These are phyloP conservation scores for Aphanocladium album DNA, from an alignment of 2,329 filamentous ascomycete genomes.

Conservation along the genomic window DNA sequence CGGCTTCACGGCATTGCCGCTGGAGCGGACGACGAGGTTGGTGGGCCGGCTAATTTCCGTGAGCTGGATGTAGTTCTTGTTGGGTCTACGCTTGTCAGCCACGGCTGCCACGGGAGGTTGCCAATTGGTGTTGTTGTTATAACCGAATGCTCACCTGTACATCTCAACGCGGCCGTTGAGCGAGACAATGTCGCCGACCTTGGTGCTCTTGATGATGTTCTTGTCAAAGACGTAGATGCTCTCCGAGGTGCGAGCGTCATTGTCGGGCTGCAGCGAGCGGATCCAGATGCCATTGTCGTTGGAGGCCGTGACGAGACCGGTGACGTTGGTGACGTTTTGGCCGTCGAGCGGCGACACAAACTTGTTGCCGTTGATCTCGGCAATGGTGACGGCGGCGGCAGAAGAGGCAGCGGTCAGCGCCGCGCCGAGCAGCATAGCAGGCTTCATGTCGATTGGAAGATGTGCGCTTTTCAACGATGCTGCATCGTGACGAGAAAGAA, in stretches of 20 bases:
- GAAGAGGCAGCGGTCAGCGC: conserved; percentile 25
- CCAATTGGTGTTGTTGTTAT: too few species aligned
- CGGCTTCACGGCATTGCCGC: conserved; percentile 48
- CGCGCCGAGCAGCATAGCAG: conserved; percentile 16
- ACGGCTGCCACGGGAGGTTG: too few species aligned
- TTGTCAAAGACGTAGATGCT: conserved; percentile 60
- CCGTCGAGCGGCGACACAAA: conserved; percentile 58
- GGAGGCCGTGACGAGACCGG: conserved; percentile 61
- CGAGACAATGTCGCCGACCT: conserved; percentile 58
- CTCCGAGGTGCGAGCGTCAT: conserved; percentile 54
- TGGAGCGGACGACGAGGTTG: conserved; percentile 49
- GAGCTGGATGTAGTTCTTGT: conserved; percentile 53
- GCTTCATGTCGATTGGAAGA: conserved; percentile 23
- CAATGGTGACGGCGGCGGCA: conserved; percentile 43
- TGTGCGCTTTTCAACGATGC: too few species aligned
- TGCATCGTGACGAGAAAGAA: too few species aligned
- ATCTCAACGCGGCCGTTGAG: conserved; percentile 57
- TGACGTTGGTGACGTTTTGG: conserved; percentile 52
- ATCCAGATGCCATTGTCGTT: conserved; percentile 59
- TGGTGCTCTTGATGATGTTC: conserved; percentile 44
- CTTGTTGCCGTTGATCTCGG: conserved; percentile 60
- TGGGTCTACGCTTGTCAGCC: conserved; percentile 36
- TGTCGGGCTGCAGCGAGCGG: conserved; percentile 53
- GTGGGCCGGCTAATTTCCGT: conserved; percentile 57
- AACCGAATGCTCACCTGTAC: conserved; percentile 37